Base-by-base conservation (phyloP, 352 stramenopile genomes). In the Phytopythium ostracodes region DNA sequence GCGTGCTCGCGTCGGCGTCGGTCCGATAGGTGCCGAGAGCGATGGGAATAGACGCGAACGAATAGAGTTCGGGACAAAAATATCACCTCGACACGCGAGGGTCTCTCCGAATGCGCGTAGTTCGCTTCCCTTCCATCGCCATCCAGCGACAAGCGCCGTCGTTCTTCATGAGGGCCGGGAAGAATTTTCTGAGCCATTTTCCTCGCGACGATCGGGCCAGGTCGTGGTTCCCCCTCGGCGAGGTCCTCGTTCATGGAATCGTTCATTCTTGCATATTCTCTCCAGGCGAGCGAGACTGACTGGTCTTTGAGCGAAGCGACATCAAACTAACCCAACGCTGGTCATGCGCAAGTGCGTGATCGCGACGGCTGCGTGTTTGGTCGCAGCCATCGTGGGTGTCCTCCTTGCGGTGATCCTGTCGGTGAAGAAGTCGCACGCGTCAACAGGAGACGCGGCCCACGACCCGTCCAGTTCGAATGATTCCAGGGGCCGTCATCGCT, bases 391-490 rank as follows among this genome's bases (percentile, higher is more conserved):
- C 15, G 54, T 60, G 24, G 54, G 11, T 1, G 54, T 60, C 11
- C 54, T 60, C 25, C 38, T 60, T 24, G 54, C 24, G 15, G 42
- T 60, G n/a, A 50, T 60, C 24, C 12, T 60, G 27, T 58, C 44
- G 24, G 52, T 33, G n/a, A 51, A 60, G 27, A 50, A 27, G 24
- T 51, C 25, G 10, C 24, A 52, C 18, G 22, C 38, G 15, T 52
- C 54, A 24, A 60, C 54, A 42, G 36, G 54, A 6, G 47, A 36
- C n/a, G 4, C 51, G 20, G 18, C 8, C 2, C 18, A n/a, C 31
- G 31, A 43, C 20, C 10, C 43, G 3, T 29, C 43, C 18, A 9
- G 9, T 9, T 36, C 47, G 14, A 22, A 17, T 24, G 15, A 14
- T 14, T 53, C 47, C 12, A 22, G 15, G 4, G 25, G 9, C 25